phyloP scores from a whole-genome alignment of 148 eudicot species.

The Nepenthes mirabilis region DNA sequence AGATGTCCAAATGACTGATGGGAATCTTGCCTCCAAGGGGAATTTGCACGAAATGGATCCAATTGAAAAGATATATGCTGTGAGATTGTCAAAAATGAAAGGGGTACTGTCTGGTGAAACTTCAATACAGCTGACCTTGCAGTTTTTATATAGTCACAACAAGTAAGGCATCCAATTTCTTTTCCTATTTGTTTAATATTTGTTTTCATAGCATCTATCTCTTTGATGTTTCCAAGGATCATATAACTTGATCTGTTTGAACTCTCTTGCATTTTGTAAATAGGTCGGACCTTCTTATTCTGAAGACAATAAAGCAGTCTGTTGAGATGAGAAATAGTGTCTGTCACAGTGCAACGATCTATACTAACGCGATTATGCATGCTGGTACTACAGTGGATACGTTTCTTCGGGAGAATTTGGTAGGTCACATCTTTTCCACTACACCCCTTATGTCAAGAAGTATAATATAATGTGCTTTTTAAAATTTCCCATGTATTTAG shows the following conservation, averaged over 20 bases:
- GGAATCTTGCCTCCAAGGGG: slow-evolving; percentile 16
- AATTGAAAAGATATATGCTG: slow-evolving; percentile 56
- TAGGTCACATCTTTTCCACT: slow-evolving; percentile 5
- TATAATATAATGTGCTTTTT: not conserved
- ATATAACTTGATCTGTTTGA: not conserved
- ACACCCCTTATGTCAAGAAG: not conserved
- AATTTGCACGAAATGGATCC: slow-evolving; percentile 43
- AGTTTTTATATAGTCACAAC: slow-evolving; percentile 80
- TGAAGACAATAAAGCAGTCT: slow-evolving; percentile 94
- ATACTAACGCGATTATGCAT: slow-evolving; percentile 98
- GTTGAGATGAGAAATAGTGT: slow-evolving; percentile 99
- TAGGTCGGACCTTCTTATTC: slow-evolving; percentile 95
- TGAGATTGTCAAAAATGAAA: slow-evolving; percentile 56
- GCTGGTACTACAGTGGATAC: slow-evolving; percentile 99
- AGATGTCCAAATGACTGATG: slow-evolving; percentile 77
- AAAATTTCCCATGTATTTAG: not conserved
- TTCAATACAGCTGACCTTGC: slow-evolving; percentile 82
- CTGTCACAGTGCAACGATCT: slow-evolving; percentile 95
- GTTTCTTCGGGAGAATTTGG: slow-evolving; percentile 93
- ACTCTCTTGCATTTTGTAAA: slow-evolving; percentile 2
- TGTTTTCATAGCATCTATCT: not conserved
- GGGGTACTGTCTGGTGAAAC: slow-evolving; percentile 95
- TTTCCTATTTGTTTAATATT: not conserved
- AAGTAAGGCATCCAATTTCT: slow-evolving; percentile 3
- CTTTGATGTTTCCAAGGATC: not conserved